These are phyloP conservation scores for Aureobasidium uvarum DNA, from an alignment of 2,329 filamentous ascomycete genomes.

Conservation along the genomic window DNA sequence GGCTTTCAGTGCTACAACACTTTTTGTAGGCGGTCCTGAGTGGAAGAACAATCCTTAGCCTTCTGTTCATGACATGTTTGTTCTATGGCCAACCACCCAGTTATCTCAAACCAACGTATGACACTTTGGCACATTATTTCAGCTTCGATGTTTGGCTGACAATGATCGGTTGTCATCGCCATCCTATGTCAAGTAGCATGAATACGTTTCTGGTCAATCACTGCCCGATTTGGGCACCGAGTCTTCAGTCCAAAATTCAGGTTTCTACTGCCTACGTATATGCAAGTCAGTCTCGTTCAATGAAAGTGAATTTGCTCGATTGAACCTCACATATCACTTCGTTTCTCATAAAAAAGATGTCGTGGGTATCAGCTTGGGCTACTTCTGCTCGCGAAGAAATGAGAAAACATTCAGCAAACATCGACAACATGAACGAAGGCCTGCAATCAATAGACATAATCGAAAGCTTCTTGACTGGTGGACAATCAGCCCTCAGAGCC, in stretches of 20 bases:
- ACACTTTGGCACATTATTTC: too few species aligned
- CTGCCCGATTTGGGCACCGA: neutral
- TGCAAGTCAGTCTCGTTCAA: too few species aligned
- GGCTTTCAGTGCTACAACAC: too few species aligned
- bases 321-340: neutral
- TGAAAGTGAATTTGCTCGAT: too few species aligned
- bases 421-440: neutral
- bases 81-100: too few species aligned
- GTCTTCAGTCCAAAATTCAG: neutral
- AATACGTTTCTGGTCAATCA: neutral
- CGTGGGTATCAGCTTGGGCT: neutral
- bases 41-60: too few species aligned
- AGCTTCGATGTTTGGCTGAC: too few species aligned
- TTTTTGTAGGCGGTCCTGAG: too few species aligned
- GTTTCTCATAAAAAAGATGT: neutral
- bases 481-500: neutral
- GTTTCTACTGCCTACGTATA: neutral
- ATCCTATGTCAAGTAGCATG: neutral
- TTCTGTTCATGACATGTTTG: too few species aligned
- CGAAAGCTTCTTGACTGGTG: neutral
- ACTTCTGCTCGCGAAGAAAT: neutral
- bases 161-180: too few species aligned
- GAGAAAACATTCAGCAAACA: neutral
- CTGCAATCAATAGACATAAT: neutral
- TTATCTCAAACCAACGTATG: too few species aligned